Conservation (phyloP, 768 basidiomycete species). For the Lentinula edodes region DNA sequence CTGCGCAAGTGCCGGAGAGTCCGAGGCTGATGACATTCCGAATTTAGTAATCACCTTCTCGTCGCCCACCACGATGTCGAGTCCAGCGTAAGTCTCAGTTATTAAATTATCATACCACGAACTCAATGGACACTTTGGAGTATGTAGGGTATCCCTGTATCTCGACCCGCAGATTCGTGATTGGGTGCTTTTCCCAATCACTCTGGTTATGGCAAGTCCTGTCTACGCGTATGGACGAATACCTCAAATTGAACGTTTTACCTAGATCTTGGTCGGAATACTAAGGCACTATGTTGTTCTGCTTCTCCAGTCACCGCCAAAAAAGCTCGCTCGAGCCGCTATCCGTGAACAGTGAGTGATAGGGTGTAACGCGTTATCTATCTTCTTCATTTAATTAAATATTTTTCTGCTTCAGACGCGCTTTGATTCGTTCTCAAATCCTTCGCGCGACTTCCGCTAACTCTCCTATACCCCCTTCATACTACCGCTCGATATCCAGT, state of each 20-base stretch:
- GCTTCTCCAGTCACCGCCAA: constrained; percentile 78
- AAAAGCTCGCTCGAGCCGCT: constrained; percentile 69
- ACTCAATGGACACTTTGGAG: background rate
- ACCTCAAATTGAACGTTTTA: background rate
- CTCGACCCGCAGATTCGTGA: constrained; percentile 95
- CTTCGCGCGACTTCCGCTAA: constrained; percentile 75
- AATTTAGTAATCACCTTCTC: background rate
- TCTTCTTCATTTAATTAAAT: background rate
- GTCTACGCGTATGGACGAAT: background rate
- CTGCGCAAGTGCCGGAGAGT: constrained; percentile 1
- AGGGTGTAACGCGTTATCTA: constrained; percentile 1
- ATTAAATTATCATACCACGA: no score
- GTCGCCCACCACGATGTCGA: constrained; percentile 30
- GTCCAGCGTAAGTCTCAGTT: constrained; percentile 33
- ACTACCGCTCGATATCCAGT: constrained; percentile 72
- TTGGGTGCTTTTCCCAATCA: constrained; percentile 94
- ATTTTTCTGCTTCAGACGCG: constrained; percentile 44
- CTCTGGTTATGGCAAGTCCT: constrained; percentile 82
- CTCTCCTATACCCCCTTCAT: constrained; percentile 72
- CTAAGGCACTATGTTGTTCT: constrained; percentile 89
- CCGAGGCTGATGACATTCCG: background rate
- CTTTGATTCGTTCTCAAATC: constrained; percentile 76
- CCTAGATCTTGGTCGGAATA: constrained; percentile 86
- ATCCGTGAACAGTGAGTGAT: constrained; percentile 86
- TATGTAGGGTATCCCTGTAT: constrained; percentile 49